Conservation (phyloP, 2,329 filamentous ascomycete species). For the Diaporthe australafricana region DNA sequence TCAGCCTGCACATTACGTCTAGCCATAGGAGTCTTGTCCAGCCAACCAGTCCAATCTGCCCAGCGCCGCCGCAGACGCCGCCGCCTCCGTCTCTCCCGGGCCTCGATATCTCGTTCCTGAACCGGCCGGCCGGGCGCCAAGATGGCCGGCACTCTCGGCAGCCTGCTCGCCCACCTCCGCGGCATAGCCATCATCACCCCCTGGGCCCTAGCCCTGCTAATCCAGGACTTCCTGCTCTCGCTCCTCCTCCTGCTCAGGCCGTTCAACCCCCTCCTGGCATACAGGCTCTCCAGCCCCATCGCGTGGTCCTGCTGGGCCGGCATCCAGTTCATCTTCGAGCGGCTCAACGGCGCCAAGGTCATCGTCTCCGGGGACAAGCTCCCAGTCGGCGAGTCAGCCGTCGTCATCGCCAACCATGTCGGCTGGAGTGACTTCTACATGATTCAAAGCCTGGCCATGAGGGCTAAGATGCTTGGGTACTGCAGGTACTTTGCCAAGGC, state of each 20-base stretch:
- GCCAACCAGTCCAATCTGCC: background rate
- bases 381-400: slow-evolving; percentile 66
- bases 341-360: slow-evolving; percentile 64
- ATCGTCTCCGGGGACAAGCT: slow-evolving; percentile 63
- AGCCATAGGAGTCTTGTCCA: background rate
- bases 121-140: slow-evolving; percentile 1
- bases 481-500: slow-evolving; percentile 73
- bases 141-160: slow-evolving; percentile 33
- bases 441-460: slow-evolving; percentile 67
- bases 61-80: background rate
- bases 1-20: background rate
- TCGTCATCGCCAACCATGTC: slow-evolving; percentile 71
- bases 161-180: slow-evolving; percentile 52
- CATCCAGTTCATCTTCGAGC: slow-evolving; percentile 68
- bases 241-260: slow-evolving; percentile 59
- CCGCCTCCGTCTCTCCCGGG: background rate
- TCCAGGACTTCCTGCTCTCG: slow-evolving; percentile 64
- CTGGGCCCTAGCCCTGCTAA: slow-evolving; percentile 64
- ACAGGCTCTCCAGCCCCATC: slow-evolving; percentile 65
- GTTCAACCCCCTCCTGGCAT: slow-evolving; percentile 61
- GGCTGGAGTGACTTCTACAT: slow-evolving; percentile 74
- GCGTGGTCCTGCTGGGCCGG: slow-evolving; percentile 67
- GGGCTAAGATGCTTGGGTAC: slow-evolving; percentile 68
- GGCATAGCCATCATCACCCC: slow-evolving; percentile 58
- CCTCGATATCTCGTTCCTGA: background rate